Conservation (phyloP, 1,284 basidiomycete genomes). For the Coriolopsis trogii region DNA sequence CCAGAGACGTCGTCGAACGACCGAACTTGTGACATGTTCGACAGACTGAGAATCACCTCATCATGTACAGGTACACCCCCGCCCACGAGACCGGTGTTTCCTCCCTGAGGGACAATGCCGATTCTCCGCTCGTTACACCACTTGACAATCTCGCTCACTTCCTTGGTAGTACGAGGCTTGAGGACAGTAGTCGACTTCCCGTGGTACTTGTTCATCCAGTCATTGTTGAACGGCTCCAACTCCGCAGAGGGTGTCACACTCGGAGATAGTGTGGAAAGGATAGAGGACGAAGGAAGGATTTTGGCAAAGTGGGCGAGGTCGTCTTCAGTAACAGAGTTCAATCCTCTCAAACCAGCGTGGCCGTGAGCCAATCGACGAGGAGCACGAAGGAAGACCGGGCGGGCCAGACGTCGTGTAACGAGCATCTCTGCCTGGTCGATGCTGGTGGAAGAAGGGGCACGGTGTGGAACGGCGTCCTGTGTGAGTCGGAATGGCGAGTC, state of each 20-base stretch:
- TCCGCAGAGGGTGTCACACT: slow-evolving; percentile 58
- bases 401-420: slow-evolving; percentile 23
- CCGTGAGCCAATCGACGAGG: slow-evolving; percentile 27
- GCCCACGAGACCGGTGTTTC: slow-evolving; percentile 98
- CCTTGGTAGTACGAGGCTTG: slow-evolving; percentile 85
- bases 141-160: slow-evolving; percentile 88
- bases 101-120: slow-evolving; percentile 94
- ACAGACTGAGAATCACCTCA: slow-evolving; percentile 86
- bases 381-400: slow-evolving; percentile 13
- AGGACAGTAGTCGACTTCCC: slow-evolving; percentile 86
- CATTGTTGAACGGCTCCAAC: slow-evolving; percentile 83
- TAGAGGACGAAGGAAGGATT: slow-evolving; percentile 59
- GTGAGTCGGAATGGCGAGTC: no score
- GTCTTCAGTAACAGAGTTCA: slow-evolving; percentile 51
- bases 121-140: slow-evolving; percentile 83
- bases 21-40: slow-evolving; percentile 85
- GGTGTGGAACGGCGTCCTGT: not conserved
- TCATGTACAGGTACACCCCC: slow-evolving; percentile 91
- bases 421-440: slow-evolving; percentile 21
- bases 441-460: not conserved
- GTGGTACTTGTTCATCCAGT: slow-evolving; percentile 98
- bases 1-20: slow-evolving; percentile 93
- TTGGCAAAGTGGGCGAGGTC: slow-evolving; percentile 67
- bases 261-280: slow-evolving; percentile 68
- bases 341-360: slow-evolving; percentile 21